phyloP scores from a whole-genome alignment of 768 basidiomycete genomes.

The Pleurotus tuoliensis region DNA sequence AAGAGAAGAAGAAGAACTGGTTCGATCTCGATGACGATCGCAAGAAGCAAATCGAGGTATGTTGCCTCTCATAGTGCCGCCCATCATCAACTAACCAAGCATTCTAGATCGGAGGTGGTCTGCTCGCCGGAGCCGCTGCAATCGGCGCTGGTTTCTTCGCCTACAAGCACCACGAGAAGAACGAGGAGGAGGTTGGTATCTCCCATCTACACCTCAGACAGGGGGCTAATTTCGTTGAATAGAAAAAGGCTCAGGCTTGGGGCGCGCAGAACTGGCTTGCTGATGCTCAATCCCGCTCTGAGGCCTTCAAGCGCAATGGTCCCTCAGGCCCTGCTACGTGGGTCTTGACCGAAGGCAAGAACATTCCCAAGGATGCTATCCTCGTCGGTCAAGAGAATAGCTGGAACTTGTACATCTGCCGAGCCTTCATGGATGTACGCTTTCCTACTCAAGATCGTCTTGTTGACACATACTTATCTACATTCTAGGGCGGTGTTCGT shows the following conservation, averaged over 20 bases:
- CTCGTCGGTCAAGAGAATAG: constrained; percentile 51
- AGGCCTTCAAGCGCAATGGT: constrained; percentile 39
- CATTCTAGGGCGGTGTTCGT: constrained; percentile 8
- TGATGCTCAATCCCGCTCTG: constrained; percentile 54
- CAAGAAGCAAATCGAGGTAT: constrained; percentile 59
- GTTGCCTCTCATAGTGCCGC: constrained; percentile 7
- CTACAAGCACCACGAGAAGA: constrained; percentile 54
- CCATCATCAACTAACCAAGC: neutral
- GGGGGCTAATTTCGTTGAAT: neutral
- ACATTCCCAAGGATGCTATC: constrained; percentile 58
- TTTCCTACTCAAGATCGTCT: neutral
- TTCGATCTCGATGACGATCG: constrained; percentile 47
- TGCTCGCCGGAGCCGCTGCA: constrained; percentile 49
- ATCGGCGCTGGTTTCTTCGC: constrained; percentile 48
- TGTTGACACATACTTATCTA: neutral
- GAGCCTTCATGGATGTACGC: constrained; percentile 49
- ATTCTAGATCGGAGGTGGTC: constrained; percentile 59
- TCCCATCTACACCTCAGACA: neutral
- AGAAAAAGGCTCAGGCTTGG: constrained; percentile 41
- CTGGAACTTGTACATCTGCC: constrained; percentile 51
- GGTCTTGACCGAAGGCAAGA: constrained; percentile 55
- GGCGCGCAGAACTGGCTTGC: constrained; percentile 48
- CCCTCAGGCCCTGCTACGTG: constrained; percentile 52
- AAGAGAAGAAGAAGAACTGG: constrained; percentile 54
- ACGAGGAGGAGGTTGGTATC: constrained; percentile 48